Evolutionary conservation across 2,329 filamentous ascomycete genomes (phyloP).

Genomic region (Fusarium aywerte): DNA sequence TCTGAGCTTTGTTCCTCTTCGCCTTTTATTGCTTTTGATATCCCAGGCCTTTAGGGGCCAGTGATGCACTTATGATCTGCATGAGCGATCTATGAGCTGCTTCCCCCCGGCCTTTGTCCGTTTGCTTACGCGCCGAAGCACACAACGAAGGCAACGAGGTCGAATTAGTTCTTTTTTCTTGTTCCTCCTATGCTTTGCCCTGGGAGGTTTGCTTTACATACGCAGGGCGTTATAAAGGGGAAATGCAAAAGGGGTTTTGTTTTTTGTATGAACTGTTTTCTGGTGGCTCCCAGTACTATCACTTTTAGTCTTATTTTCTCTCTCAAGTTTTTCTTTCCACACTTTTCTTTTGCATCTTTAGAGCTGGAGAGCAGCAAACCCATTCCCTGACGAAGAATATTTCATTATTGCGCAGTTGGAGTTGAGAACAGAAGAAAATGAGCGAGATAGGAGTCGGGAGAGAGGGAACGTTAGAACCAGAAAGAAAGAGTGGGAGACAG

Average conservation of each 20-base stretch:
- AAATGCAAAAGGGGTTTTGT: slow-evolving; percentile 40
- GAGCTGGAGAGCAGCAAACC: slow-evolving; percentile 46
- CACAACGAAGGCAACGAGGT: slow-evolving; percentile 35
- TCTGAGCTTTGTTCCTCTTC: slow-evolving; percentile 29
- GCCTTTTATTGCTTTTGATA: slow-evolving; percentile 52
- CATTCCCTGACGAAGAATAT: slow-evolving; percentile 45
- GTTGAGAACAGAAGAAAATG: background rate
- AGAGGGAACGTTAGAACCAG: background rate
- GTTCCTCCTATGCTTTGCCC: slow-evolving; percentile 24
- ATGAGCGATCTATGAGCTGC: slow-evolving; percentile 60
- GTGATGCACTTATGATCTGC: slow-evolving; percentile 59
- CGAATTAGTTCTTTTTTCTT: slow-evolving; percentile 37
- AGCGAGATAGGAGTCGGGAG: slow-evolving; percentile 3
- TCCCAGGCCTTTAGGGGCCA: slow-evolving; percentile 48
- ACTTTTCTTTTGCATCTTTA: slow-evolving; percentile 44
- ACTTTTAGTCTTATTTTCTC: slow-evolving; percentile 38
- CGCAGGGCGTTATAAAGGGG: slow-evolving; percentile 51
- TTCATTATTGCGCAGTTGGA: slow-evolving; percentile 35
- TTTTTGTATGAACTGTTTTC: slow-evolving; percentile 40
- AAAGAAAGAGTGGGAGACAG: slow-evolving; percentile 19
- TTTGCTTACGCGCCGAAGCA: slow-evolving; percentile 34
- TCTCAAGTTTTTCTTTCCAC: slow-evolving; percentile 39
- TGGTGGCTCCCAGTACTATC: slow-evolving; percentile 38
- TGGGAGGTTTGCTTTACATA: slow-evolving; percentile 47
- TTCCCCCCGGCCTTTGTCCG: slow-evolving; percentile 36